These are phyloP conservation scores for Puccinellia tenuiflora DNA, from an alignment of 176 grass and related monocot genomes.

Conservation along the genomic window DNA sequence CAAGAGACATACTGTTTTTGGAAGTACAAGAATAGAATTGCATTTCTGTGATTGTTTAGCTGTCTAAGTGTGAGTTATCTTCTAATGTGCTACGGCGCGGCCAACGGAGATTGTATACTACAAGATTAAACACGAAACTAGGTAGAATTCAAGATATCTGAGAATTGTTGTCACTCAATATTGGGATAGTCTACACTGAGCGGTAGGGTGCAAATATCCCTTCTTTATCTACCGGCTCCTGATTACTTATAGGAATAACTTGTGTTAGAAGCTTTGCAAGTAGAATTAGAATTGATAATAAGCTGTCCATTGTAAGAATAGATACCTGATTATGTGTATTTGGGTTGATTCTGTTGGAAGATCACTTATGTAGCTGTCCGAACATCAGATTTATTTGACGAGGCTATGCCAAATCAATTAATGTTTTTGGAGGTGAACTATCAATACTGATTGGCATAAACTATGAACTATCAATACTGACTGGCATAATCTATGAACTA, in stretches of 20 bases:
- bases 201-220: background rate
- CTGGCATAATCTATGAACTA: background rate
- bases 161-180: background rate
- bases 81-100: background rate
- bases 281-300: background rate
- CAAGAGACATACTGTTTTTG: background rate
- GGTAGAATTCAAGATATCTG: background rate
- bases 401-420: background rate
- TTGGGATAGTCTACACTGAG: background rate
- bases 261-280: background rate
- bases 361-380: background rate
- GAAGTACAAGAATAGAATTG: background rate
- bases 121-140: background rate
- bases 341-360: background rate
- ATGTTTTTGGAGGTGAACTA: background rate
- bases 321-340: background rate
- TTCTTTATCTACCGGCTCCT: background rate
- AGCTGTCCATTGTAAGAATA: background rate
- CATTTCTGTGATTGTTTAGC: background rate
- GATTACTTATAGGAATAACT: background rate
- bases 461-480: background rate
- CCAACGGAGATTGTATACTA: background rate
- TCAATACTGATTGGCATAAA: background rate
- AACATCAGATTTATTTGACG: background rate
- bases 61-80: background rate